Conservation (phyloP, 1,284 basidiomycete genomes). For the Erythrobasidium hasegawianum region DNA sequence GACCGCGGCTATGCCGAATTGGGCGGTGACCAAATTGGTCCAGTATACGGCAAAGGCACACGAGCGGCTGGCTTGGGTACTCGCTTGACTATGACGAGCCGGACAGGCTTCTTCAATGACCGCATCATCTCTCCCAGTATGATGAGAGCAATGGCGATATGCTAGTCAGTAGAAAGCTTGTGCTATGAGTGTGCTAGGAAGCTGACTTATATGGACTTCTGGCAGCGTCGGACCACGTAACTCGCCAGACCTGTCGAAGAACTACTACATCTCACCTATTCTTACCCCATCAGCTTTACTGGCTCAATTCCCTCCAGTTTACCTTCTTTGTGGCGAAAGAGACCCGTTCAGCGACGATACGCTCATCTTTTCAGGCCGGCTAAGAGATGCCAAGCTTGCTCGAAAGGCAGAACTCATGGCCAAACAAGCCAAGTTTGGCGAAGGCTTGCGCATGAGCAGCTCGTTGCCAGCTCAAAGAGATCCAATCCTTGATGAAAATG, state of each 20-base stretch:
- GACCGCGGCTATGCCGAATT: constrained; percentile 30
- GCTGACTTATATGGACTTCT: constrained; percentile 9
- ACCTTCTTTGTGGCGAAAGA: constrained; percentile 68
- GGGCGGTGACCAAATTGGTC: neutral
- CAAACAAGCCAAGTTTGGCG: constrained; percentile 49
- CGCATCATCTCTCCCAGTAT: constrained; percentile 79
- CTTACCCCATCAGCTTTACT: constrained; percentile 77
- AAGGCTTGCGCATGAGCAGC: constrained; percentile 54
- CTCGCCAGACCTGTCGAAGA: constrained; percentile 86
- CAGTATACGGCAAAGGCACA: neutral
- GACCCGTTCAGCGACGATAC: constrained; percentile 91
- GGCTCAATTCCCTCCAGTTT: constrained; percentile 83
- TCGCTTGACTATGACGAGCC: constrained; percentile 89
- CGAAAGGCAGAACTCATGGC: constrained; percentile 56
- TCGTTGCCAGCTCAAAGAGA: constrained; percentile 47
- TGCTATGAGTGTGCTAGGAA: neutral
- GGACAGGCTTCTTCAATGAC: constrained; percentile 88
- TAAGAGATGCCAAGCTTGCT: constrained; percentile 83
- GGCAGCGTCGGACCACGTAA: constrained; percentile 83
- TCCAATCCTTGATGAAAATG: constrained; percentile 62
- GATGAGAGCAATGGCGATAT: constrained; percentile 57
- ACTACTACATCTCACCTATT: constrained; percentile 93
- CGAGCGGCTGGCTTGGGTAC: constrained; percentile 61
- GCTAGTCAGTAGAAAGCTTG: constrained; percentile 27
- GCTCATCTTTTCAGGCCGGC: constrained; percentile 86